Evolutionary conservation across 805 yeast genomes (phyloP), one percentile per base, ranked within the genome.

Genomic region (Candida chauliodis): DNA sequence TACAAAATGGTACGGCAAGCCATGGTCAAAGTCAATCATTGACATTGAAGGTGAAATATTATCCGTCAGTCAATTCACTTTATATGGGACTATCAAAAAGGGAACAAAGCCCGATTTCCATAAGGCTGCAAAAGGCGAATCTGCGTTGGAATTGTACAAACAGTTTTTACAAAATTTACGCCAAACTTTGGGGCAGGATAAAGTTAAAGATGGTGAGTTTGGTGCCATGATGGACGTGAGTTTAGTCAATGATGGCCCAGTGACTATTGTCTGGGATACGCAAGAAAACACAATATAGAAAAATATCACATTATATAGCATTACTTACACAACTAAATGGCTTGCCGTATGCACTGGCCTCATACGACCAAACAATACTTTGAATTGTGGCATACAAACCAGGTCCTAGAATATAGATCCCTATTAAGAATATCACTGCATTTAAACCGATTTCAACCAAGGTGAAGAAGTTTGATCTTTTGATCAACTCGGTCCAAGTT

Each of bases 181-280:
- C 43, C 52, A 48, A 1, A 75, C 74, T n/a, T 43, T 87, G 41
- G 73, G 68, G 1, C 79, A 71, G 0, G 55, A 52, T 5, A 77
- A 76, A 33, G 95, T 89, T 3, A 73, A 81, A 46, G 96, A 90
- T 51, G 99, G 99, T 2, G 69, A 77, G 39, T 93, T 93, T 56
- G 99, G 98, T 0, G 98, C 91, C 8, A 86, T 91, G 96, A 93
- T 93, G 99, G 95, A 87, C 46, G 96, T 95, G 11, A 74, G 75
- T 1, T 60, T 91, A 43, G 78, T 82, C 10, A 93, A 93, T 53
- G 97, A 91, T 51, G 98, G 98, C 1, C 98, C 98, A 0, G 88
- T 86, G 1, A 91, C 98, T 0, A 82, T 91, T 22, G 75, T 81
- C 15, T 75, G 84, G 65, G 96, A 90, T 55, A 83, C 91, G 1